These are phyloP conservation scores for Solanum pennellii DNA, from an alignment of 257 asterid species.

Conservation along the genomic window DNA sequence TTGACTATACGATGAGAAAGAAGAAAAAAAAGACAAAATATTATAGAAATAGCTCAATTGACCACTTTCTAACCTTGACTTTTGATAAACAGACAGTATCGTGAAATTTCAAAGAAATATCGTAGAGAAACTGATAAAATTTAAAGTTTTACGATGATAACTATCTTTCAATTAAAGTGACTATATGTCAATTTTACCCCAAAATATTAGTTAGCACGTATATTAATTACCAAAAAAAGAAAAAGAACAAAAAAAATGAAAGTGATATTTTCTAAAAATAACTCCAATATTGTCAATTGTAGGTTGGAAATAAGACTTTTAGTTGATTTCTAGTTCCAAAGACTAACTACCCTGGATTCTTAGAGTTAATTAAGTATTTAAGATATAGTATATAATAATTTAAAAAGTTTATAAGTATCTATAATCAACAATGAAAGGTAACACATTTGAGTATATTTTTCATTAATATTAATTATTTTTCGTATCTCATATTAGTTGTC, in stretches of 20 bases:
- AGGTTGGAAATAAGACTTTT: neutral
- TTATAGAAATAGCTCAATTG: no score
- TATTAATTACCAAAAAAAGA: neutral
- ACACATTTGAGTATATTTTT: neutral
- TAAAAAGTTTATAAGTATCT: neutral
- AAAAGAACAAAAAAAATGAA: neutral
- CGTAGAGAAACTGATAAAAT: no score
- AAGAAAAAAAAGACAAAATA: no score
- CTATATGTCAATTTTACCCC: no score
- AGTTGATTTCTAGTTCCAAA: neutral
- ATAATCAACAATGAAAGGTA: neutral
- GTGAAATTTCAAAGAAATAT: no score
- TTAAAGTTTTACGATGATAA: no score
- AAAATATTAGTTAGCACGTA: neutral
- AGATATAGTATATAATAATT: neutral
- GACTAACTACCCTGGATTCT: neutral
- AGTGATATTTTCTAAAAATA: neutral
- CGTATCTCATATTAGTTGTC: neutral
- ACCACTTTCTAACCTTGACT: neutral
- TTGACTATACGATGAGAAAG: no score
- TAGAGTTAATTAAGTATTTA: neutral
- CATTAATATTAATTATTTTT: neutral
- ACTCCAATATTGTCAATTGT: neutral
- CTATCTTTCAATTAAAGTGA: no score
- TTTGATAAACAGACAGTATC: neutral